phyloP scores from a whole-genome alignment of 129 eudicot species.

The Sambucus nigra region DNA sequence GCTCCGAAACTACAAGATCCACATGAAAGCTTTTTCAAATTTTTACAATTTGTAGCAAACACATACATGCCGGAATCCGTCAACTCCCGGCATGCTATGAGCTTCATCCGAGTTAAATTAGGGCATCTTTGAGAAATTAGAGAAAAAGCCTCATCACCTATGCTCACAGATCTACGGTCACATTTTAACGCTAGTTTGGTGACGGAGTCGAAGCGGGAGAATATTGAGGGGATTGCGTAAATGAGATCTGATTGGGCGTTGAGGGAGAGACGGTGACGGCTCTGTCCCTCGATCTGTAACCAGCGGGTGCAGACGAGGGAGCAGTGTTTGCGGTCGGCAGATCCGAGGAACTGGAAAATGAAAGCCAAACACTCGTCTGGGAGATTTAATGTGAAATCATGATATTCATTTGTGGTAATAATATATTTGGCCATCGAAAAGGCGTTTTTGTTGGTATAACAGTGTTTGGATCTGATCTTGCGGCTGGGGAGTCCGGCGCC shows the following conservation, averaged over 20 bases:
- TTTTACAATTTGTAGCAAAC: slow-evolving; percentile 21
- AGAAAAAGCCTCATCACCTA: slow-evolving; percentile 11
- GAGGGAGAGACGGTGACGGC: slow-evolving; percentile 28
- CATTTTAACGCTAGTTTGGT: slow-evolving; percentile 26
- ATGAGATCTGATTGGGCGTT: slow-evolving; percentile 13
- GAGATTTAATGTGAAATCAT: slow-evolving; percentile 16
- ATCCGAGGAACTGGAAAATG: slow-evolving; percentile 39
- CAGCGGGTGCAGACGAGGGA: slow-evolving; percentile 62
- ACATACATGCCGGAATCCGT: slow-evolving; percentile 16
- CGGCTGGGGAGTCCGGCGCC: slow-evolving; percentile 23
- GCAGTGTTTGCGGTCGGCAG: slow-evolving; percentile 48
- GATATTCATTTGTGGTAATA: not conserved
- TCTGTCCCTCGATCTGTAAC: slow-evolving; percentile 55
- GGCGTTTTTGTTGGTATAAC: too few species aligned
- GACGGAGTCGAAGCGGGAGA: slow-evolving; percentile 23
- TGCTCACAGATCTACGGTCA: slow-evolving; percentile 23
- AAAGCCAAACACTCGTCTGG: slow-evolving; percentile 62
- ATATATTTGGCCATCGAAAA: slow-evolving; percentile 11
- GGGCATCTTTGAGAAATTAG: slow-evolving; percentile 15
- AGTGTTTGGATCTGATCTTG: slow-evolving; percentile 16
- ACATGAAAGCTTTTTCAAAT: slow-evolving; percentile 25
- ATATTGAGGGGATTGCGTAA: slow-evolving; percentile 4
- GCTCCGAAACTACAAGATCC: slow-evolving; percentile 33
- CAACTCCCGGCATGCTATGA: slow-evolving; percentile 19
- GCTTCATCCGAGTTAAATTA: slow-evolving; percentile 22